Evolutionary conservation across 164 flowering plant genomes (phyloP), one percentile per base, ranked within the genome.

Genomic region (Brasenia schreberi): DNA sequence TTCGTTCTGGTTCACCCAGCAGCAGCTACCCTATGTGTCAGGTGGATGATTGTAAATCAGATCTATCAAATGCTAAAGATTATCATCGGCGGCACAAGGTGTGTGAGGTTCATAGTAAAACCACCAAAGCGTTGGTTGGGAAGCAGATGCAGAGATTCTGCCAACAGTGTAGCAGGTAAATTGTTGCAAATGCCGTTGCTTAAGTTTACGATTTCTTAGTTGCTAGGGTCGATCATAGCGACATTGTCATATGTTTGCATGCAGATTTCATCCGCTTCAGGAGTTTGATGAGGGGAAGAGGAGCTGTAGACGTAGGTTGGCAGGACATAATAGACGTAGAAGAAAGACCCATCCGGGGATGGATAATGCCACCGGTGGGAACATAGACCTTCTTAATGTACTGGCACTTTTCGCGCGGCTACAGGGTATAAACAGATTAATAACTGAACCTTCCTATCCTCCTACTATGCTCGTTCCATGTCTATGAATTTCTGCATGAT

Each of bases 271-370:
- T 66, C 91, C 84, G 1, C 95, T 92, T 59, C 71, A 82, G 0
- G 98, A 92, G 71, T 92, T 92, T 70, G 98, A 92, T 66, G 95
- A 92, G 75, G 98, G 98, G 12, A 92, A 92, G 77, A 77, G 98
- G 75, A 92, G 98, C 68, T 92, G 98, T 76, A 79, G 98, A 79
- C 84, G 96, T 5, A 84, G 98, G 67, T 89, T 92, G 71, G 96
- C 98, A 53, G 98, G 96, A 63, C 98, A 92, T 65, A 92, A 92
- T 66, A 74, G 90, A 63, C 73, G 97, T 19, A 83, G 97, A 67
- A 81, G 97, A 78, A 92, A 92, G 78, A 84, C 96, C 33, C 96
- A 86, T 67, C 84, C 89, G 4, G 77, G 74, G 63, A 62, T 42
- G 18, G 85, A 82, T 44, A 82, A 75, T 16, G 59, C 63, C 62